Base-by-base conservation (phyloP, 106 monocot genomes). In the Platanthera guangdongensis region DNA sequence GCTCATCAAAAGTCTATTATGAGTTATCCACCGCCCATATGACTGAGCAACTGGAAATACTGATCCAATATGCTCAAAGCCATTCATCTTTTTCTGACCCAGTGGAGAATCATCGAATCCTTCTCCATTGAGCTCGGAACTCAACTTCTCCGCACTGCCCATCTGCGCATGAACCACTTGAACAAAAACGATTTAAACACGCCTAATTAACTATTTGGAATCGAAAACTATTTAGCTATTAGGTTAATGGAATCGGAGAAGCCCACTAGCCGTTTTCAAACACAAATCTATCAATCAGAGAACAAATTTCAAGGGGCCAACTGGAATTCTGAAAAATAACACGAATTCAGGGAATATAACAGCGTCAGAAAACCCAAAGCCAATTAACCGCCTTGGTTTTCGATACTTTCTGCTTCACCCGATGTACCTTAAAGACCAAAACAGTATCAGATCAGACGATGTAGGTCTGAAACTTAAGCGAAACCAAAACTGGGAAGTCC, bases 21-120 rank as follows among this genome's bases (percentile, higher is more conserved):
- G 62, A 52, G 72, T 32, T 74, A 79, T 83, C 22, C 57, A 64
- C 46, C 78, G 74, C 15, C 81, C 64, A 47, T 52, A 83, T 65
- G 81, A 74, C 76, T 87, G 85, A 47, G 87, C 78, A 63, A 83
- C 81, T 53, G 88, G 83, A 28, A 81, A 80, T 55, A 89, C 57
- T 54, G 95, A 80, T 14, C 84, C 84, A 78, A 95, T 77, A 81
- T 87, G 91, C 51, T 89, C 85, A 14, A 92, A 88, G 10, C 69
- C 50, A 18, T 80, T 81, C 77, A 84, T 83, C 84, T 92, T 91
- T 50, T 79, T 75, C 25, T 75, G 51, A 74, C 67, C 22, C 14
- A 79, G 63, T 10, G 72, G 72, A 22, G 72, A 72, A 72, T 50
- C 72, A 50, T 72, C 49, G 18, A 51, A 15, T 6, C 9, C 51